Evolutionary conservation across 495 filamentous ascomycete species (phyloP).

Genomic region (Talaromyces thailandensis): DNA sequence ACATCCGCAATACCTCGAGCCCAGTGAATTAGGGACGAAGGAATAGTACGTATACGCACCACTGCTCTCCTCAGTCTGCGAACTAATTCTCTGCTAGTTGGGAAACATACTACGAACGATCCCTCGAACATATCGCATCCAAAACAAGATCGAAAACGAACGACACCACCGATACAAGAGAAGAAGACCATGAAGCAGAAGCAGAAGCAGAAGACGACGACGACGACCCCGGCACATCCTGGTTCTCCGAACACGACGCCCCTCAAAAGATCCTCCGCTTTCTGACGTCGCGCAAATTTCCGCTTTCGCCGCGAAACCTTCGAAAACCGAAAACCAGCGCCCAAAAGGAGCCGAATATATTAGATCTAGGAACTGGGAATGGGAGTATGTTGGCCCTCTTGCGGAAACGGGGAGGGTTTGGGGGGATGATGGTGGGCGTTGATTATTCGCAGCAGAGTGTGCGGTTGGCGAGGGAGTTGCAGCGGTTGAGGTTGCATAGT

Average conservation of each 20-base stretch:
- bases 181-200: not conserved
- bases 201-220: conserved; percentile 25
- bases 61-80: not conserved
- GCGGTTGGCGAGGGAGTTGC: conserved; percentile 51
- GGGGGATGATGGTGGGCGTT: conserved; percentile 66
- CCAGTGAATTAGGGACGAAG: conserved; percentile 46
- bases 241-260: conserved; percentile 45
- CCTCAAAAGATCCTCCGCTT: conserved; percentile 39
- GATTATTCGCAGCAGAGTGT: conserved; percentile 76
- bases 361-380: conserved; percentile 36
- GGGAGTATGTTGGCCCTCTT: conserved; percentile 78
- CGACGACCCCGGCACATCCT: conserved; percentile 40
- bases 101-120: conserved; percentile 39
- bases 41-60: conserved; percentile 35
- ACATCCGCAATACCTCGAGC: conserved; percentile 35
- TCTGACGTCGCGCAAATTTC: conserved; percentile 27
- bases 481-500: conserved; percentile 27
- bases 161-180: not conserved
- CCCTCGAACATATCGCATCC: conserved; percentile 28
- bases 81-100: conserved; percentile 16
- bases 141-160: conserved; percentile 10
- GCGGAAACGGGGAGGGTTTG: conserved; percentile 46
- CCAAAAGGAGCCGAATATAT: conserved; percentile 10
- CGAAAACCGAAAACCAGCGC: too few species aligned
- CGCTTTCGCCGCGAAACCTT: conserved; percentile 23